Evolutionary conservation across 352 stramenopile species (phyloP).

Genomic region (Globisporangium carolinianum): DNA sequence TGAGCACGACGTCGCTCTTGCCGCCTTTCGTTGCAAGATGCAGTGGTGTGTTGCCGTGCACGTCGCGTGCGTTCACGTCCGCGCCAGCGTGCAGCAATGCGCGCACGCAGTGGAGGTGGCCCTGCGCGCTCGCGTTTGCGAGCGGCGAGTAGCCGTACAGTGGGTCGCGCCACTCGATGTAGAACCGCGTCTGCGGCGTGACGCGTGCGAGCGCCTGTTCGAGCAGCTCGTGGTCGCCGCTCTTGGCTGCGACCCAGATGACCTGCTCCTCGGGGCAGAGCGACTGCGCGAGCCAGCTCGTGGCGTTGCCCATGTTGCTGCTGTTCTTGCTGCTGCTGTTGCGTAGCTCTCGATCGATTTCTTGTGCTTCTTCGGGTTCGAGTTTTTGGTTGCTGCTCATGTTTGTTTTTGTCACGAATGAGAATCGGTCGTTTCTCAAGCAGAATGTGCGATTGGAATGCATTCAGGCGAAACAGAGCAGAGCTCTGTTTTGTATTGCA

Average conservation of each 20-base stretch:
- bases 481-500: too few relatives aligned
- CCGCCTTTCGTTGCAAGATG: conserved; percentile 51
- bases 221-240: conserved; percentile 45
- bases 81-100: conserved; percentile 46
- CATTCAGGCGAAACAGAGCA: too few relatives aligned
- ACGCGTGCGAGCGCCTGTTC: conserved; percentile 39
- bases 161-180: conserved; percentile 66
- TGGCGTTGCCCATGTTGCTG: conserved; percentile 54
- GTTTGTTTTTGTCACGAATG: background rate
- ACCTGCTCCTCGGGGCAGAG: conserved; percentile 70
- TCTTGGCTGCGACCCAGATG: conserved; percentile 72
- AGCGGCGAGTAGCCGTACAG: conserved; percentile 61
- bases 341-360: background rate
- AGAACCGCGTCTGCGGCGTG: conserved; percentile 50
- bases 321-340: conserved; percentile 10
- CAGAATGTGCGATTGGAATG: too few relatives aligned
- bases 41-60: conserved; percentile 57
- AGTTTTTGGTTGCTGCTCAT: background rate
- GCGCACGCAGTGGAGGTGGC: conserved; percentile 56
- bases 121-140: conserved; percentile 46
- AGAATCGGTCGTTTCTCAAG: too few relatives aligned
- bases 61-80: conserved; percentile 50
- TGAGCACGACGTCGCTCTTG: conserved; percentile 61
- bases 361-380: background rate
- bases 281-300: conserved; percentile 66